phyloP scores from a whole-genome alignment of 176 grass and related monocot genomes.

The Eremochloa ophiuroides region DNA sequence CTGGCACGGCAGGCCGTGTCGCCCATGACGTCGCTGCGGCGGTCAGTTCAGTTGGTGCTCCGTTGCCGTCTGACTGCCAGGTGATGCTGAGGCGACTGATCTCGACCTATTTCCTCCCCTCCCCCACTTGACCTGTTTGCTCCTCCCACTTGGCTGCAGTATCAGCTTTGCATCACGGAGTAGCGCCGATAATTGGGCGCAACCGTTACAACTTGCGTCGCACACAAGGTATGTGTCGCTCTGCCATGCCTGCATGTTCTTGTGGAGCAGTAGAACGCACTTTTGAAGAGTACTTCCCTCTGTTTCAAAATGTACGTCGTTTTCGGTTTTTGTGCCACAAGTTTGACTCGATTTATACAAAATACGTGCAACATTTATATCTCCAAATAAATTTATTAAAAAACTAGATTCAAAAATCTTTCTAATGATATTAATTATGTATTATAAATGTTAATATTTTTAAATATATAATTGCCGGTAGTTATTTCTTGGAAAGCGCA shows the following conservation, averaged over 20 bases:
- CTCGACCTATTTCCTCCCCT: neutral
- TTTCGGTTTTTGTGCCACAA: no score
- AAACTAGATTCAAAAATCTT: no score
- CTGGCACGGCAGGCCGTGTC: neutral
- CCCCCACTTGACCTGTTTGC: neutral
- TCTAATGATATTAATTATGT: no score
- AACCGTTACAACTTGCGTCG: neutral
- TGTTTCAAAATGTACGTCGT: no score
- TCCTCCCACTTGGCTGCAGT: neutral
- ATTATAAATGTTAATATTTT: no score
- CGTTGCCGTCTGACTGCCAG: constrained; percentile 14
- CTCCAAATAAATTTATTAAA: no score
- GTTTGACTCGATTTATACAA: no score
- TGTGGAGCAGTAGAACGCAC: neutral
- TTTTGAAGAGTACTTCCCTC: no score
- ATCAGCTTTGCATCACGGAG: neutral
- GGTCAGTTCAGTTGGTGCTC: constrained; percentile 16
- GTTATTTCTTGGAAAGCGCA: no score
- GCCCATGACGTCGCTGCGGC: constrained; percentile 25
- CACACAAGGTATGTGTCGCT: neutral
- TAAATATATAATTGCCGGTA: no score
- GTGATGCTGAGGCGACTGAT: constrained; percentile 7
- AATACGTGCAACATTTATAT: no score
- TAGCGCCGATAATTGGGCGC: neutral
- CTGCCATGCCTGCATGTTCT: constrained; percentile 2